phyloP scores from a whole-genome alignment of 176 grass and related monocot genomes.

The Musa itinerans region DNA sequence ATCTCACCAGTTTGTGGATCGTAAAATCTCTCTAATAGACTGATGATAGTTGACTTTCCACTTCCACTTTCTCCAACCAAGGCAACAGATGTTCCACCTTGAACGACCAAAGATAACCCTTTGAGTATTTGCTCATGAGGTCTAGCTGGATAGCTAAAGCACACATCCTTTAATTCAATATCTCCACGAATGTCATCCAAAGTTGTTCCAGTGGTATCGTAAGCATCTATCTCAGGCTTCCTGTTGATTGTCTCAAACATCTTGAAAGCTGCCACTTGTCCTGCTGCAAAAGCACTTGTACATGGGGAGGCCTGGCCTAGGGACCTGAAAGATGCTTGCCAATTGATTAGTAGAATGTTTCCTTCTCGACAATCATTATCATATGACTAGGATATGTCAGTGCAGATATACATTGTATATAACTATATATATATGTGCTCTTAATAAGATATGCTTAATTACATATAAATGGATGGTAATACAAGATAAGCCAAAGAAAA shows the following conservation, averaged over 20 bases:
- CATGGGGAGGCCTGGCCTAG: constrained; percentile 73
- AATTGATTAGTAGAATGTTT: not conserved
- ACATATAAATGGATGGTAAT: no score
- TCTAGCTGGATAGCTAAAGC: constrained; percentile 79
- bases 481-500: no score
- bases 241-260: constrained; percentile 70
- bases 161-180: constrained; percentile 66
- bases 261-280: constrained; percentile 67
- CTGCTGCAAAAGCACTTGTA: constrained; percentile 63
- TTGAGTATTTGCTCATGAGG: constrained; percentile 64
- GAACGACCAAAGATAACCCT: constrained; percentile 61
- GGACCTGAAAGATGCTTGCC: constrained; percentile 39
- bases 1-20: constrained; percentile 74
- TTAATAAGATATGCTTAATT: no score
- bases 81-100: constrained; percentile 67
- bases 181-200: constrained; percentile 63
- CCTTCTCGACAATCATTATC: no score
- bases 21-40: constrained; percentile 72
- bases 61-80: constrained; percentile 93
- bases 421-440: no score
- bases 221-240: constrained; percentile 71
- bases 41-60: constrained; percentile 84
- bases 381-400: no score
- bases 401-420: no score
- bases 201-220: constrained; percentile 34